Evolutionary conservation across 2,329 filamentous ascomycete genomes (phyloP), one percentile per base, ranked within the genome.

Genomic region (Phialophora verrucosa): DNA sequence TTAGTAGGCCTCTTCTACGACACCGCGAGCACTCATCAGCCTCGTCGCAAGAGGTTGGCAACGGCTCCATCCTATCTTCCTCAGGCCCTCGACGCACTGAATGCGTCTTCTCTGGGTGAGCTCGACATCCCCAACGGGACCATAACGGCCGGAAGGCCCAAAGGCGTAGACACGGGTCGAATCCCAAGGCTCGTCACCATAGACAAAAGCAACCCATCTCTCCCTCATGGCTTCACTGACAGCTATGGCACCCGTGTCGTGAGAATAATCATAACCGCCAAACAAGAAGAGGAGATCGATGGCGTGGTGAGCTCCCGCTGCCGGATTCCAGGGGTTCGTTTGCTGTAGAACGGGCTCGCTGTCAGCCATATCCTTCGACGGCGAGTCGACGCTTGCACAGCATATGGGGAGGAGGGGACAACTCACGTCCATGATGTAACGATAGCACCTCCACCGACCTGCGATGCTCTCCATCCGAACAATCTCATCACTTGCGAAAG

Each of bases 281-380:
- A 54, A 54, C 51, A 54, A 31, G 20, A 54, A 54, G 27, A 54
- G 51, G 5, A 54, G 51, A 54, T 54, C 51, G 51, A 54, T 54
- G 20, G 51, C 51, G 12, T 54, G 51, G 20, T 54, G 51, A 25
- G 51, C 51, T 54, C 51, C 51, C 3, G 51, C 51, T 1, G 51
- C 51, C 4, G 51, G 25, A 12, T 31, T 25, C 51, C 51, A 54
- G 6, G 51, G 51, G 51, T 54, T 54, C 20, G 17, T 8, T 54
- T 54, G 51, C 51, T 54, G 51, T 29, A 17, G 12, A 54, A 31
- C 20, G 51, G n/a, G n/a, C n/a, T 29, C 51, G 27, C 25, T 7
- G 51, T 54, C 20, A 54, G 51, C 11, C 5, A 47, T 47, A 8
- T 47, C 42, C n/a, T n/a, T n/a, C n/a, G n/a, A n/a, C n/a, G n/a